Evolutionary conservation across 2,329 filamentous ascomycete genomes (phyloP).

Genomic region (Lachnellula suecica): DNA sequence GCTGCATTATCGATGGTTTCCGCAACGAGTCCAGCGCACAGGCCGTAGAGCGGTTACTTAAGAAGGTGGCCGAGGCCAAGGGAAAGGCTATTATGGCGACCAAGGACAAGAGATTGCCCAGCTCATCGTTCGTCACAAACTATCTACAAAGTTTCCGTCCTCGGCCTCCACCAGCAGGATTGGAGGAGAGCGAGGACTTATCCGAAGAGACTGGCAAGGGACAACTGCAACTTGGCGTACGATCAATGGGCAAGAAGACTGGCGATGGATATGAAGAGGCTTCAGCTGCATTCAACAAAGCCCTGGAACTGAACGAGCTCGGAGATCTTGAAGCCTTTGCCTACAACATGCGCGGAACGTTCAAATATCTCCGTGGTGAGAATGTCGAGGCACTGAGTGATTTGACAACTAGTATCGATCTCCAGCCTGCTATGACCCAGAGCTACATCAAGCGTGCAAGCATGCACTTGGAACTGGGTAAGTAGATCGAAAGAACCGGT

Average conservation of each 20-base stretch:
- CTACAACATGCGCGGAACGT: constrained; percentile 95
- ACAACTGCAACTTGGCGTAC: constrained; percentile 80
- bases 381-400: constrained; percentile 80
- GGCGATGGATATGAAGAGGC: constrained; percentile 91
- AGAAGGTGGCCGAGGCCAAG: constrained; percentile 95
- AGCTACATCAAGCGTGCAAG: constrained; percentile 99
- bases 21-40: constrained; percentile 86
- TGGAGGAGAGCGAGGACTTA: constrained; percentile 80
- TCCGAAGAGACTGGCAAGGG: constrained; percentile 77
- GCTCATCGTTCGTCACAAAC: constrained; percentile 95
- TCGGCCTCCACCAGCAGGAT: constrained; percentile 73
- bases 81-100: constrained; percentile 82
- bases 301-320: constrained; percentile 77
- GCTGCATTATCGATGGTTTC: constrained; percentile 98
- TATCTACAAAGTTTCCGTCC: constrained; percentile 97
- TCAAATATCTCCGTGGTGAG: constrained; percentile 88
- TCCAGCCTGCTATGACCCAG: constrained; percentile 85
- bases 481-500: constrained; percentile 29
- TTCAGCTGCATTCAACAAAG: constrained; percentile 80
- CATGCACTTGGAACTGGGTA: constrained; percentile 93
- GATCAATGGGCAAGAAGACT: constrained; percentile 81
- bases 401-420: constrained; percentile 88
- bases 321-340: constrained; percentile 85
- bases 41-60: constrained; percentile 87
- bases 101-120: constrained; percentile 83